Evolutionary conservation across 768 basidiomycete species (phyloP), one percentile per base, ranked within the genome.

Genomic region (Kwoniella dejecticola): DNA sequence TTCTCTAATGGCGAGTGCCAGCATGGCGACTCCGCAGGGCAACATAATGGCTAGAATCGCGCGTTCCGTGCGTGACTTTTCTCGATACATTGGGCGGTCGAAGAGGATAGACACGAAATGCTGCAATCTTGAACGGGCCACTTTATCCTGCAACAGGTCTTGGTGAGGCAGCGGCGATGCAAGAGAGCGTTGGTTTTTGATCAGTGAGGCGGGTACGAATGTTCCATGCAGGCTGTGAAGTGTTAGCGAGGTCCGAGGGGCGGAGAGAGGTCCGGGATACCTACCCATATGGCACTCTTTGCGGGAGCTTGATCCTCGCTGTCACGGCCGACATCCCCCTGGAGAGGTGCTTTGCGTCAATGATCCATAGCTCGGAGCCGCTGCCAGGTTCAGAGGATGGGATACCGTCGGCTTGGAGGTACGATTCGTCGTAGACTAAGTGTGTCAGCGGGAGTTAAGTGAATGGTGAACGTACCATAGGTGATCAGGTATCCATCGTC

Each of bases 281-380:
- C 41, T 23, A 77, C 75, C 76, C 76, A 48, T 77, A 77, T 24
- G 76, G 76, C 8, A 77, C 76, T 38, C 79, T 42, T 57, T 77
- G 72, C 36, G 79, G 77, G 40, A 81, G 48, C 31, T 75, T 70
- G 49, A 79, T 67, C 33, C 75, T 69, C 15, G 71, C 70, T 8
- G 77, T 66, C 1, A 80, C 70, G 4, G 68, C 69, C 19, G 36
- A 29, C 70, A 77, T 73, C 21, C 77, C 70, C 40, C 69, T 44
- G 2, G 65, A 54, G 67, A 78, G 68, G 11, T 46, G 52, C 33
- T 66, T 67, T n/a, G 80, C 81, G 49, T 81, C 80, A 38, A 81
- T 75, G 27, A 81, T 69, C 80, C 80, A 81, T 3, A 81, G 66
- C 55, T 81, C 80, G 2, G 77, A 78, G n/a, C 68, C 71, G 5